Conservation (phyloP, 1,284 basidiomycete species). For the Ustilago cynodontis region DNA sequence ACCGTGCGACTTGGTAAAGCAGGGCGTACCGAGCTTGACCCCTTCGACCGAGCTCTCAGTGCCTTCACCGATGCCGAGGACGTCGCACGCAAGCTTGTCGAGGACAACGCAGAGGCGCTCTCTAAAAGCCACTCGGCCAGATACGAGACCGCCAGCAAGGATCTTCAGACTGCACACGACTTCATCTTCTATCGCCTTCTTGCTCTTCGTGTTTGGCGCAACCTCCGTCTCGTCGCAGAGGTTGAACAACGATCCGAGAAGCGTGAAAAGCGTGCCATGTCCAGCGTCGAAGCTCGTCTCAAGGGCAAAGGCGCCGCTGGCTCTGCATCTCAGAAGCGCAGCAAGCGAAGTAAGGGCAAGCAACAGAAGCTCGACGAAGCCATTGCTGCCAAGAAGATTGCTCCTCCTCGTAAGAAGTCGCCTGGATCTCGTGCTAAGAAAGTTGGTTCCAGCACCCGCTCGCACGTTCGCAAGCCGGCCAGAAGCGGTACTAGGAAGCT, state of each 20-base stretch:
- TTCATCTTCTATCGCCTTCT: conserved; percentile 65
- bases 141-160: conserved; percentile 65
- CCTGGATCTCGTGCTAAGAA: conserved; percentile 50
- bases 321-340: conserved; percentile 24
- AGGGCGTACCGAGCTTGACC: conserved; percentile 60
- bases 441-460: conserved; percentile 21
- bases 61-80: conserved; percentile 66
- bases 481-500: conserved; percentile 58
- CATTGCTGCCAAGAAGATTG: conserved; percentile 32
- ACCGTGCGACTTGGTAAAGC: conserved; percentile 34
- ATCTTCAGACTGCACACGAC: conserved; percentile 66
- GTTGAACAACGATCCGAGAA: conserved; percentile 60
- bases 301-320: conserved; percentile 22
- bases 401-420: conserved; percentile 33
- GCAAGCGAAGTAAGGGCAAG: conserved; percentile 38
- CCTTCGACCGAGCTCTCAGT: conserved; percentile 66
- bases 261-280: conserved; percentile 59
- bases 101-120: conserved; percentile 66
- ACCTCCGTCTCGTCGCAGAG: conserved; percentile 59
- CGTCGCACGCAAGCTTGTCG: conserved; percentile 61
- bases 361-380: conserved; percentile 33
- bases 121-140: conserved; percentile 65
- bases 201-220: conserved; percentile 61
- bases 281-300: conserved; percentile 47
- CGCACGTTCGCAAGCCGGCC: conserved; percentile 41